These are phyloP conservation scores for Seiridium cupressi DNA, from an alignment of 2,329 filamentous ascomycete species.

Conservation along the genomic window DNA sequence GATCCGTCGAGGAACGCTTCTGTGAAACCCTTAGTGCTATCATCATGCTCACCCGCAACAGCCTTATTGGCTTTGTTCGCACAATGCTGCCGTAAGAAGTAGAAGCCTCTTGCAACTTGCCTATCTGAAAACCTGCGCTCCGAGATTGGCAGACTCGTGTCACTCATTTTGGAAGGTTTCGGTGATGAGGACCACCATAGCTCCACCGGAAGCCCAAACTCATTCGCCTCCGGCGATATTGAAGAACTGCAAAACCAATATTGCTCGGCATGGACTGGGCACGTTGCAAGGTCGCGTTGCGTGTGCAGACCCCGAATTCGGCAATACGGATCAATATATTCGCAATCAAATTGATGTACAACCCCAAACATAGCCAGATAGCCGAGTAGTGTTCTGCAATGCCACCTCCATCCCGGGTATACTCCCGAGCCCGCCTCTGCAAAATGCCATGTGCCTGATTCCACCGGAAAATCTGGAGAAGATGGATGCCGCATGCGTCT, in stretches of 20 bases:
- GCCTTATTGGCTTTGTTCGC: background rate
- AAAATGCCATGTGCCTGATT: constrained; percentile 1
- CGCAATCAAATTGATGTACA: constrained; percentile 5
- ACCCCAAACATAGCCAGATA: constrained; percentile 7
- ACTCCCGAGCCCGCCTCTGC: background rate
- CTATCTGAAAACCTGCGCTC: background rate
- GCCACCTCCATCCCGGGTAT: background rate
- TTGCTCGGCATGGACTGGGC: background rate
- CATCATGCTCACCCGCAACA: no score
- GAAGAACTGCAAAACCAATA: background rate
- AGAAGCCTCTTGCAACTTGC: background rate
- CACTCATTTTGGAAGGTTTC: background rate
- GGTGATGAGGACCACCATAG: background rate
- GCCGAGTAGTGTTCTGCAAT: constrained; percentile 4
- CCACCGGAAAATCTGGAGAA: background rate
- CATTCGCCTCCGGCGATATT: background rate
- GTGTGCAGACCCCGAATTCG: background rate
- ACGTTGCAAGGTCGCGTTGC: background rate
- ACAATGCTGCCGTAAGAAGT: background rate
- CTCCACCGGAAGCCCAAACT: background rate
- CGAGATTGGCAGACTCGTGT: background rate
- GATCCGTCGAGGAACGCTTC: no score
- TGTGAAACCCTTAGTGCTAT: background rate
- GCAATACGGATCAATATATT: constrained; percentile 7
- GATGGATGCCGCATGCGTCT: background rate